Base-by-base conservation (phyloP, 2,329 filamentous ascomycete species). In the Trichoderma lentiforme region DNA sequence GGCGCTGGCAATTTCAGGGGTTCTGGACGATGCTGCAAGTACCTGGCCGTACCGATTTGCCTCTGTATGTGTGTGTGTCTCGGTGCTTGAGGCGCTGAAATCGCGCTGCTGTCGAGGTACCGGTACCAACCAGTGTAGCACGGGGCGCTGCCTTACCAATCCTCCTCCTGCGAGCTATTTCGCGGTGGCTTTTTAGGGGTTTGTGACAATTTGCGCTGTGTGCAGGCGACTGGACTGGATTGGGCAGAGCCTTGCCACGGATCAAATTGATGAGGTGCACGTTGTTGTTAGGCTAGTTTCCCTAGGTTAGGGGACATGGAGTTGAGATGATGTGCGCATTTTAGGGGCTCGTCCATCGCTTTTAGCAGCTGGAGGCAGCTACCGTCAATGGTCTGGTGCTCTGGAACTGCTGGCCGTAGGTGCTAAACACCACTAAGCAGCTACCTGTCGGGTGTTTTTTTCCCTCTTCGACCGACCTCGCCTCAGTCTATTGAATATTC, bases 1-100 rank as follows among this genome's bases (percentile, higher is more conserved):
- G 34, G 32, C 30, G 64, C 64, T 67, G 64, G 3, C 36, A 51
- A 61, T 69, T 69, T 69, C 66, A 69, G 66, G 66, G 66, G 66
- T 69, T 69, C 47, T 15, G 30, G 30, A 47, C 47, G 15, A 9
- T 11, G 26, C 36, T 6, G 51, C 56, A 60, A 32, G 62, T 64
- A 39, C 24, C 56, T 58, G 56, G 43, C 43, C n/a, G 43, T 51
- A 51, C 43, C 43, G 43, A 51, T 60, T n/a, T 30, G 56, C 12
- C 18, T n/a, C 28, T 21, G 18, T 15, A 15, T 36, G 12, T 36
- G 34, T 15, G 12, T 36, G 34, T 39, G 15, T 39, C 56, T 8
- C 2, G 30, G 24, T 32, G 21, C 21, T 15, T 3, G 21, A 43
- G 30, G 28, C n/a, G 56, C 28, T 53, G 43, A 32, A 15, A 36